Evolutionary conservation across 306 rosid species (phyloP).

Genomic region (Trifolium fragiferum): DNA sequence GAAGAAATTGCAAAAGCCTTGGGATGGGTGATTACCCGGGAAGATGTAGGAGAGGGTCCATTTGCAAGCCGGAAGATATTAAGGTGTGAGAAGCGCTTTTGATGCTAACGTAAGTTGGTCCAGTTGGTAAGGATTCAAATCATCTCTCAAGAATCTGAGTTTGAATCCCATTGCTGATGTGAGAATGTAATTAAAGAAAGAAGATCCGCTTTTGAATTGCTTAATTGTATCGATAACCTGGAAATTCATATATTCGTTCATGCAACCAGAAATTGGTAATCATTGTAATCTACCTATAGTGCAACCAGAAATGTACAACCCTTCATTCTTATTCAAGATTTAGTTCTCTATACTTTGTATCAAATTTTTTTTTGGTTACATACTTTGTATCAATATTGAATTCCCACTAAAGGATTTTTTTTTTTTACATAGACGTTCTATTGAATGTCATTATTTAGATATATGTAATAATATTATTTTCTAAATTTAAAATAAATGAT

Average conservation of each 20-base stretch:
- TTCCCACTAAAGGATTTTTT: conserved; percentile 8
- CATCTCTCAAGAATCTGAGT: neutral
- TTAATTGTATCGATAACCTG: conserved; percentile 20
- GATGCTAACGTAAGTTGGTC: neutral
- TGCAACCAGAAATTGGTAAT: conserved; percentile 19
- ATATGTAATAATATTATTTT: neutral
- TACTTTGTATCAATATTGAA: conserved; percentile 29
- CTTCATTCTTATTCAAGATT: conserved; percentile 11
- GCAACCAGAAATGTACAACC: conserved; percentile 43
- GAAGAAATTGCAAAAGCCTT: conserved; percentile 66
- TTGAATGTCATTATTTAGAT: neutral
- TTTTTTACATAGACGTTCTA: neutral
- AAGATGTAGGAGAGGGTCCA: conserved; percentile 89
- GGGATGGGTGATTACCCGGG: conserved; percentile 63
- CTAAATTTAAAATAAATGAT: no score
- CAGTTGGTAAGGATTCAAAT: neutral
- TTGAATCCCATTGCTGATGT: neutral
- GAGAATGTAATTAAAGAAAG: neutral
- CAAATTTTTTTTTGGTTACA: no score
- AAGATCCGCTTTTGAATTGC: conserved; percentile 43
- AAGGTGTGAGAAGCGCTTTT: conserved; percentile 68
- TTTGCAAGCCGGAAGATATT: conserved; percentile 82
- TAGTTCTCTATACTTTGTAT: conserved; percentile 3
- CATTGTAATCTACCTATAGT: conserved; percentile 15
- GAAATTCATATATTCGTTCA: conserved; percentile 23